Evolutionary conservation across 2,329 filamentous ascomycete species (phyloP), one percentile per base, ranked within the genome.

Genomic region (Fusarium begoniae): DNA sequence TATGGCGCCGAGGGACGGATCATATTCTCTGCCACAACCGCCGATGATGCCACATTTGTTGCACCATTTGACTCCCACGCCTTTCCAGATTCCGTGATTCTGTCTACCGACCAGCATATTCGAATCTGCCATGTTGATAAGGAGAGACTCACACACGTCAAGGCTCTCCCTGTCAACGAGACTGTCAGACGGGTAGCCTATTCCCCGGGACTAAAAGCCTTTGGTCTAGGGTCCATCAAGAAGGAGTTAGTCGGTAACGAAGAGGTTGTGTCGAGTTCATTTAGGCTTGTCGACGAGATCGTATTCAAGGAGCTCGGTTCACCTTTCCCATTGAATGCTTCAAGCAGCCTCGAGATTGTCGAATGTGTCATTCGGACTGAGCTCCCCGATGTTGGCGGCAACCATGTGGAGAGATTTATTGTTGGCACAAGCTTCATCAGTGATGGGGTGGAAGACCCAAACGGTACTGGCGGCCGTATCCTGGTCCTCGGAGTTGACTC

Each of bases 21-120:
- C 45, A 91, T 98, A 2, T 99, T 97, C 83, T 98, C 95, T 9
- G 95, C 96, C 4, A 94, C 98, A 4, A 98, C 96, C 18, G 94
- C 95, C 6, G 94, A 98, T 70, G 92, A 95, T 72, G 94, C 94
- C 2, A 92, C 91, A 2, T 92, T 90, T 54, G 91, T 98, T 11
- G 96, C 94, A 69, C 89, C 93, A 0, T 97, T 99, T 79, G 90
- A 98, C 80, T 88, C 92, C 1, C 90, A 92, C 75, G 93, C 93
- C 5, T 99, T 94, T 78, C 94, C 95, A 0, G 89, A 89, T 35
- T 92, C 94, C 0, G 92, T 98, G 50, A 91, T 94, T 2, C 89
- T 99, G 45, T 95, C 95, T 5, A 96, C 94, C 0, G 87, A 91
- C 20, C 86, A 87, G 22, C 91, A 95, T 69, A 85, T 99, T 32